phyloP scores from a whole-genome alignment of 2,329 filamentous ascomycete species.

The Dactylellina leptospora region DNA sequence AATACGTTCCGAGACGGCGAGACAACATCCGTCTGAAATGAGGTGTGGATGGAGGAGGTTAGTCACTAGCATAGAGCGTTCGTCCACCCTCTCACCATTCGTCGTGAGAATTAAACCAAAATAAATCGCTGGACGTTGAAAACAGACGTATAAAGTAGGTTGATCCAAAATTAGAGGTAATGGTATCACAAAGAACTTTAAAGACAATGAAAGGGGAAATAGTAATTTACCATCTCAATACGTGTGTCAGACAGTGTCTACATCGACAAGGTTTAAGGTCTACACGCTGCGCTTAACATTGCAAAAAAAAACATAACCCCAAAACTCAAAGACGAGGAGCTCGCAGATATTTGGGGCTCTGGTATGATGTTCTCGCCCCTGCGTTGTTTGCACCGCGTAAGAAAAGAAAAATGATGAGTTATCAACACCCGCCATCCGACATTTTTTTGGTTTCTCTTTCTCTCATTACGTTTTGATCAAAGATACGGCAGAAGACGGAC shows the following conservation, averaged over 20 bases:
- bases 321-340: not conserved
- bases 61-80: too few species aligned
- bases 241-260: slow-evolving; percentile 14
- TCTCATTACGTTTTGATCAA: not conserved
- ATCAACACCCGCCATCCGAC: slow-evolving; percentile 1
- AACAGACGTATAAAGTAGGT: too few species aligned
- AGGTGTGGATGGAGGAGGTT: not conserved
- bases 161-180: not conserved
- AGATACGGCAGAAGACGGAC: slow-evolving; percentile 8
- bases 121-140: not conserved
- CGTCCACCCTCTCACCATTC: too few species aligned
- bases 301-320: not conserved
- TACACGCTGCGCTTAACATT: not conserved
- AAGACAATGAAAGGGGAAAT: not conserved
- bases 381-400: not conserved
- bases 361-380: not conserved
- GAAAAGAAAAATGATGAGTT: slow-evolving; percentile 13
- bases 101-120: not conserved
- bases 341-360: not conserved
- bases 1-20: slow-evolving; percentile 1
- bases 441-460: not conserved
- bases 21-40: not conserved
- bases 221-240: not conserved
- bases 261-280: not conserved
- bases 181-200: not conserved